A percentile compares a stretch with the other conserved stretches of the same genome.
phyloP scores from a whole-genome alignment of 2,329 filamentous ascomycete species.

The Colletotrichum musicola region DNA sequence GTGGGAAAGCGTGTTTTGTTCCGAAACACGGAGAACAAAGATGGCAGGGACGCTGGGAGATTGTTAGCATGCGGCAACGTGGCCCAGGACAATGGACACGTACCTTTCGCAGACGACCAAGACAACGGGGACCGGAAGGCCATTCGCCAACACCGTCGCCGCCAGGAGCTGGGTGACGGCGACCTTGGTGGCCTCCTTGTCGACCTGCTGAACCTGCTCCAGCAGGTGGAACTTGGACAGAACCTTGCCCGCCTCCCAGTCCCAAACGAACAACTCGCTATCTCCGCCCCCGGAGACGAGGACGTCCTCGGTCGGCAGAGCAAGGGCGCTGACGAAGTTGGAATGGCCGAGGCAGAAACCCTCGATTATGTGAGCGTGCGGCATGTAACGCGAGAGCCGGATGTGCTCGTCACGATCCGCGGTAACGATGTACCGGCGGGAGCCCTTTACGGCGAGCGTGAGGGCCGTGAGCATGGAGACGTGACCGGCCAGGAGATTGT shows the following conservation, averaged over 20 bases:
- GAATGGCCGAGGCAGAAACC: conserved; percentile 89
- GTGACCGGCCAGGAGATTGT: conserved; percentile 87
- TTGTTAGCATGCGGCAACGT: conserved; percentile 39
- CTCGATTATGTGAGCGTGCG: conserved; percentile 91
- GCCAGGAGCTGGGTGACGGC: conserved; percentile 61
- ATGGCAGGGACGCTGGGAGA: conserved; percentile 68
- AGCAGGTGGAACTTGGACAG: conserved; percentile 68
- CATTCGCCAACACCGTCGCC: conserved; percentile 40
- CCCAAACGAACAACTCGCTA: conserved; percentile 81
- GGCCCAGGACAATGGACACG: conserved; percentile 45
- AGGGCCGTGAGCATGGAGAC: conserved; percentile 94
- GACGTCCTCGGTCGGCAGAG: conserved; percentile 72
- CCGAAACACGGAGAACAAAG: conserved; percentile 71
- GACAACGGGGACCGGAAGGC: conserved; percentile 43
- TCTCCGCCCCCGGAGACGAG: conserved; percentile 92
- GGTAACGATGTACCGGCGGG: conserved; percentile 65
- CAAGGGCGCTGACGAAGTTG: conserved; percentile 84
- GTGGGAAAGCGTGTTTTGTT: conserved; percentile 62
- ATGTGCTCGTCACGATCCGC: conserved; percentile 79
- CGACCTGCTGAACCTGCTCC: conserved; percentile 47
- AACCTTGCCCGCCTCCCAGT: conserved; percentile 75
- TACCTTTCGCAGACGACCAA: conserved; percentile 60
- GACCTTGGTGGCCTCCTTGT: conserved; percentile 53
- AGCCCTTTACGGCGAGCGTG: conserved; percentile 60
- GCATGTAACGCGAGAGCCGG: conserved; percentile 82